Evolutionary conservation across 2,329 filamentous ascomycete species (phyloP), one percentile per base, ranked within the genome.

Genomic region (Alternaria angustiovoidea): DNA sequence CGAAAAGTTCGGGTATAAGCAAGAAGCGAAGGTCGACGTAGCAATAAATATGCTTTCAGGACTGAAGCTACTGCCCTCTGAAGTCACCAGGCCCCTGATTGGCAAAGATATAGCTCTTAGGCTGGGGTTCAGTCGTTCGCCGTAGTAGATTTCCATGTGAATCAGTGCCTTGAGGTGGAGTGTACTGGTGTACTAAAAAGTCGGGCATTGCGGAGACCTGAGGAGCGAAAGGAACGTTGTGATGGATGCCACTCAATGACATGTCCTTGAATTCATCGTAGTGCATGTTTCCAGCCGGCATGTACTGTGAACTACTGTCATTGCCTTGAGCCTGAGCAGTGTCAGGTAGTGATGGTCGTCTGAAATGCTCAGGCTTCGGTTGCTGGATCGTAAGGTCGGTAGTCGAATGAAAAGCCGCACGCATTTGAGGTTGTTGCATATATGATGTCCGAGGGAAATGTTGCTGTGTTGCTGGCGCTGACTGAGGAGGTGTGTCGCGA

Each of bases 401-500:
- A 12, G 73, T 71, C 2, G 75, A 76, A 44, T 75, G 75, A 38
- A 74, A 77, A n/a, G 68, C 75, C 48, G 68, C 54, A 30, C 68
- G 71, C 60, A 71, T 69, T 30, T 77, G 75, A 18, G 75, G 69
- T 7, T 72, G 75, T 36, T 74, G 74, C 71, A 78, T 77, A 55
- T 78, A 80, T 7, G 71, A 65, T 28, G 69, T 70, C 9, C 71
- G 71, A 16, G 80, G 75, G 58, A 84, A 84, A 46, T 71, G 77
- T 65, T 82, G 79, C 61, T 84, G 82, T n/a, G 78, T 80, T 3
- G 82, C 81, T 14, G 82, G 82, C 38, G 82, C 82, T 26, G 82
- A 84, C 62, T 84, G 82, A 7, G 82, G 82, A 38, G 82, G 82
- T 4, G 82, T 83, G 58, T 83, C 81, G 49, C 80, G 81, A 57